Percentiles rank a stretch among this genome's conserved stretches.
Conservation (phyloP, 73 alveolate genomes). For the Stentor roeselii region DNA sequence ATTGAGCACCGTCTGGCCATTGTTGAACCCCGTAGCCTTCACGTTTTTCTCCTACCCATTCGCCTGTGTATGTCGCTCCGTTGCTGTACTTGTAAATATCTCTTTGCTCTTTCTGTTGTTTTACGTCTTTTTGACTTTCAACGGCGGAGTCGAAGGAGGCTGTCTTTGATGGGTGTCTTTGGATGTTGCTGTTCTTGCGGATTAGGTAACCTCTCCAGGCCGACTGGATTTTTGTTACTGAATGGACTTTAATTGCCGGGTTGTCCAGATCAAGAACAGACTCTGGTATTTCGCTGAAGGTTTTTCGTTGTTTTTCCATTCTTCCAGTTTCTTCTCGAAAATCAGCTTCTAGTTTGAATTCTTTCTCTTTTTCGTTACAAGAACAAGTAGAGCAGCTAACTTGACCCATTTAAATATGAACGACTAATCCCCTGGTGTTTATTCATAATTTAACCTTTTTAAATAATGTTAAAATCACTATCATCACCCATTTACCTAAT, state of each 20-base stretch:
- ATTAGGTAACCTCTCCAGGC: constrained; percentile 14
- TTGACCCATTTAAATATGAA: constrained; percentile 25
- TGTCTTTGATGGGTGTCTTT: neutral
- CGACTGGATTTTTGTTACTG: neutral
- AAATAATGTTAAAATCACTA: too few relatives aligned
- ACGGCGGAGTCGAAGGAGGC: neutral
- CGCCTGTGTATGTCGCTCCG: constrained; percentile 81
- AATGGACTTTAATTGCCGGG: neutral
- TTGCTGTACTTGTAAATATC: constrained; percentile 13
- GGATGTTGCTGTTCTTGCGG: neutral
- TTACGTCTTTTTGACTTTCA: neutral
- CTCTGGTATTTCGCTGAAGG: neutral
- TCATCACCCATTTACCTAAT: too few relatives aligned
- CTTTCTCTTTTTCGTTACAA: constrained; percentile 22
- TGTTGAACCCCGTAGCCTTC: constrained; percentile 78
- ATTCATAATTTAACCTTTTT: too few relatives aligned
- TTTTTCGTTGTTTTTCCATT: neutral
- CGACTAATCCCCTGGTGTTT: too few relatives aligned
- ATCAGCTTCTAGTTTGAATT: neutral
- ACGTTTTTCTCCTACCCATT: constrained; percentile 82
- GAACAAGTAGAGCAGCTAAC: neutral
- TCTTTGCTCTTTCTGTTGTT: constrained; percentile 4
- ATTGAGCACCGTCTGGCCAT: constrained; percentile 86
- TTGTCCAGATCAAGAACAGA: neutral
- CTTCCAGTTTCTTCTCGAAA: neutral